Evolutionary conservation across 164 flowering plant species (phyloP).

Genomic region (Taxillus chinensis): DNA sequence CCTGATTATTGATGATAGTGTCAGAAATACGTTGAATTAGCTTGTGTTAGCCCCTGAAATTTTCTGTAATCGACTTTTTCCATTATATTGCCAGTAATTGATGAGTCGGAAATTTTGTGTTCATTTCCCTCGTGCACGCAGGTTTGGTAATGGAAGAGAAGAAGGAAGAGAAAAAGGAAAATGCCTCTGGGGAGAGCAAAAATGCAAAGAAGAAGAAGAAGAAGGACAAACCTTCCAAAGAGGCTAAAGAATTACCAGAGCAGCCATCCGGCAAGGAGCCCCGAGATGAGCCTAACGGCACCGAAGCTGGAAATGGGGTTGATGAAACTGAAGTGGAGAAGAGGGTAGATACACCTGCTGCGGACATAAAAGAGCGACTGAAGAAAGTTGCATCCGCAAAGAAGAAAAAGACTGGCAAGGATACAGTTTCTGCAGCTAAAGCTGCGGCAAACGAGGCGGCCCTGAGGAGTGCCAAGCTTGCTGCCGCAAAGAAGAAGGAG

Average conservation of each 20-base stretch:
- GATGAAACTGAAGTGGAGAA: conserved; percentile 24
- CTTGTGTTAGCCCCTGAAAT: too few relatives aligned
- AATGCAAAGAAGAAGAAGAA: conserved; percentile 82
- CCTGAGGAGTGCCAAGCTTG: conserved; percentile 74
- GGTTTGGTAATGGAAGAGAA: conserved; percentile 26
- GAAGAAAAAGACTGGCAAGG: conserved; percentile 84
- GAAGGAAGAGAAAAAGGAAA: conserved; percentile 47
- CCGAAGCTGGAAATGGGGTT: conserved; percentile 8
- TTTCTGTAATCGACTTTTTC: too few relatives aligned
- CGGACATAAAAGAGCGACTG: conserved; percentile 73
- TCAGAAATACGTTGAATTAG: too few relatives aligned
- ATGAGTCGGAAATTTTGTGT: neutral
- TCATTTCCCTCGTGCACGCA: conserved; percentile 8
- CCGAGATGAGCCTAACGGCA: conserved; percentile 12
- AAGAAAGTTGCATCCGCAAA: conserved; percentile 65
- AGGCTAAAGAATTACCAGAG: conserved; percentile 31
- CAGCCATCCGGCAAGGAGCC: conserved; percentile 4
- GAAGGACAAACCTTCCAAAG: conserved; percentile 67
- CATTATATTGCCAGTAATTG: too few relatives aligned
- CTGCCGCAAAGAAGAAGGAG: conserved; percentile 97
- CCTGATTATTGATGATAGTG: too few relatives aligned
- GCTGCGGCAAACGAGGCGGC: conserved; percentile 83
- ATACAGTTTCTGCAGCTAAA: conserved; percentile 77
- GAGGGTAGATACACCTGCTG: conserved; percentile 24
- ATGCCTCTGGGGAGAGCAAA: conserved; percentile 51